Conservation (phyloP, 805 yeast genomes). For the Starmerella floricola region DNA sequence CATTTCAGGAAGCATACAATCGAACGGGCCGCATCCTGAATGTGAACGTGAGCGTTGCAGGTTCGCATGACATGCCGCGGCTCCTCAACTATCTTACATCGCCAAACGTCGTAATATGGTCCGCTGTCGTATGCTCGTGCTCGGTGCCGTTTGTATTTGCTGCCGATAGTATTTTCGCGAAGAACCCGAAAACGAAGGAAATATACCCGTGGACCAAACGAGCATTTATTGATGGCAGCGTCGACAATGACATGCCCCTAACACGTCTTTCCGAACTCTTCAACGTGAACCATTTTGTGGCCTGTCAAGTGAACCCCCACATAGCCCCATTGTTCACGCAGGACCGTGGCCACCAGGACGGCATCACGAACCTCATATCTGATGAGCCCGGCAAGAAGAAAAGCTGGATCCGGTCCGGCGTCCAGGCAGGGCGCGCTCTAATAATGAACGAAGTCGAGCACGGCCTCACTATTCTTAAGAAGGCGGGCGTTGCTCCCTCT, state of each 20-base stretch:
- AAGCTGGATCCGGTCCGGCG: neutral
- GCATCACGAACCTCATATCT: neutral
- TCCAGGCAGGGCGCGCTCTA: slow-evolving; percentile 25
- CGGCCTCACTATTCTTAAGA: slow-evolving; percentile 56
- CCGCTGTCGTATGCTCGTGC: slow-evolving; percentile 88
- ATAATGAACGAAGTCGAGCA: slow-evolving; percentile 65
- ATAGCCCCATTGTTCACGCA: slow-evolving; percentile 63
- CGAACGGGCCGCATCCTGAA: slow-evolving; percentile 88
- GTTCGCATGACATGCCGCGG: slow-evolving; percentile 82
- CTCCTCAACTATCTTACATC: slow-evolving; percentile 81
- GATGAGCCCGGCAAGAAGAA: neutral
- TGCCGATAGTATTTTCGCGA: slow-evolving; percentile 73
- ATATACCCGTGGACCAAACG: slow-evolving; percentile 73
- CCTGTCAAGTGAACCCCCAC: slow-evolving; percentile 95
- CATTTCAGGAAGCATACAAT: slow-evolving; percentile 89
- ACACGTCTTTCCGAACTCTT: slow-evolving; percentile 89
- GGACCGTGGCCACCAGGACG: slow-evolving; percentile 1
- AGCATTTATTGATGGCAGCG: slow-evolving; percentile 89
- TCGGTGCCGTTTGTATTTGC: slow-evolving; percentile 87
- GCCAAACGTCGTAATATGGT: slow-evolving; percentile 80
- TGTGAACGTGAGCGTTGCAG: slow-evolving; percentile 85
- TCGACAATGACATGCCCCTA: slow-evolving; percentile 86
- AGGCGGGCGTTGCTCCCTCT: slow-evolving; percentile 64
- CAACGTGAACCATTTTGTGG: slow-evolving; percentile 92
- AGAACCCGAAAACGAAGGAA: slow-evolving; percentile 58